Evolutionary conservation across 192 early-diverging fungal species (phyloP).

Genomic region (Chytriomyces confervae): DNA sequence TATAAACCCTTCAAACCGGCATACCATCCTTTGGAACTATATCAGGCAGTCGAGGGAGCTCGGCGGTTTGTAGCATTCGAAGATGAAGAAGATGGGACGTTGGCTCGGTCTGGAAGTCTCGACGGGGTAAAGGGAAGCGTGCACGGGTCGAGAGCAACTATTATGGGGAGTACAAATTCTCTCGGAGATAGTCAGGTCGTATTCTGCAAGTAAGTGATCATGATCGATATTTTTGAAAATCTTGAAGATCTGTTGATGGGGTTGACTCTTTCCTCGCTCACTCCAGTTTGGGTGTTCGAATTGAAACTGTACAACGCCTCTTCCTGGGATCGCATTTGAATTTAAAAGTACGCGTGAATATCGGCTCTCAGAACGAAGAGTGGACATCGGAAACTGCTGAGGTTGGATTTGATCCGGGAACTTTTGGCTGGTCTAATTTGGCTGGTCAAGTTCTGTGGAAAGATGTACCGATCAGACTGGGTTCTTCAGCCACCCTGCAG

Average conservation of each 20-base stretch:
- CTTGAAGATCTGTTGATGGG: neutral
- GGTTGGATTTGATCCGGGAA: constrained; percentile 4
- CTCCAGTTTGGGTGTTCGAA: constrained; percentile 12
- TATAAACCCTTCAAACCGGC: constrained; percentile 14
- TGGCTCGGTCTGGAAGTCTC: neutral
- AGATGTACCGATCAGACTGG: constrained; percentile 4
- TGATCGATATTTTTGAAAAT: neutral
- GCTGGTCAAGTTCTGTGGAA: constrained; percentile 3
- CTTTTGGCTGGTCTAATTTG: constrained; percentile 12
- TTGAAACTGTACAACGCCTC: constrained; percentile 6
- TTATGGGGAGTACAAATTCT: neutral
- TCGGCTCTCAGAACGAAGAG: neutral
- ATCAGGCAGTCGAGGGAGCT: neutral
- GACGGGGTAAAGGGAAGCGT: neutral
- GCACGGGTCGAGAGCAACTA: neutral
- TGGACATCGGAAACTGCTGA: constrained; percentile 14
- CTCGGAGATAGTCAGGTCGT: neutral
- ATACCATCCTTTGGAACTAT: constrained; percentile 7
- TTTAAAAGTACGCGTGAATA: neutral
- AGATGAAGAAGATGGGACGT: neutral
- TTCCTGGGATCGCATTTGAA: neutral
- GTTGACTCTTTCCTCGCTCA: no score
- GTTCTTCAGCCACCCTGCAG: neutral
- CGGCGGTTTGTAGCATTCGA: neutral
- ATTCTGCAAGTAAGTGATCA: neutral